Evolutionary conservation across 768 basidiomycete genomes (phyloP).

Genomic region (Boletus subcaerulescens): DNA sequence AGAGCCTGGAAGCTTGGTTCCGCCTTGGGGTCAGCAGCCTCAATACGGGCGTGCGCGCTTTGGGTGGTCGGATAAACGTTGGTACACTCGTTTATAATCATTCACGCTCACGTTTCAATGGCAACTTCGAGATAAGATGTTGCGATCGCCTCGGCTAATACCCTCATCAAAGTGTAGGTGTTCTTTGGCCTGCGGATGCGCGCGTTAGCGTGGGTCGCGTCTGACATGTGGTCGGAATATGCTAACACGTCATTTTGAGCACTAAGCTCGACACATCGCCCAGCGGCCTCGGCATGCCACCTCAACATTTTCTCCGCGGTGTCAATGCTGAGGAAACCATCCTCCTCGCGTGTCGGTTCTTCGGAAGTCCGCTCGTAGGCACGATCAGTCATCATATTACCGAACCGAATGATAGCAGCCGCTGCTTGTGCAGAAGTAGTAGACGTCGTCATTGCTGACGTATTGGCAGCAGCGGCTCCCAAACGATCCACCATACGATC

Average conservation of each 20-base stretch:
- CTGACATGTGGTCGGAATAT: background rate
- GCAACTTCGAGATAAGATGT: constrained; percentile 87
- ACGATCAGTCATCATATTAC: constrained; percentile 64
- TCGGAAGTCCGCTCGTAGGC: constrained; percentile 54
- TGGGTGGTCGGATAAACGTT: constrained; percentile 2
- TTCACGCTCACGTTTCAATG: constrained; percentile 78
- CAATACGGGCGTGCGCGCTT: constrained; percentile 71
- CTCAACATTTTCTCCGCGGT: constrained; percentile 88
- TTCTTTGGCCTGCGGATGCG: constrained; percentile 72
- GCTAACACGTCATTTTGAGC: constrained; percentile 80
- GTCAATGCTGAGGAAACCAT: constrained; percentile 74
- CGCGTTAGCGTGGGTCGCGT: constrained; percentile 2
- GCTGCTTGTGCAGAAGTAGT: constrained; percentile 82
- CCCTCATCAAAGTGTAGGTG: constrained; percentile 75
- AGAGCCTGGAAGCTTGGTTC: constrained; percentile 80
- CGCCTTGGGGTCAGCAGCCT: constrained; percentile 66
- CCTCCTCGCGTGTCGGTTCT: constrained; percentile 73
- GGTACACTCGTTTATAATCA: background rate
- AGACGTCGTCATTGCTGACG: constrained; percentile 53
- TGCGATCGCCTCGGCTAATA: constrained; percentile 84
- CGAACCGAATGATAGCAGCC: constrained; percentile 85
- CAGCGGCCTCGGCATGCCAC: constrained; percentile 98
- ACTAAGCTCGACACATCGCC: constrained; percentile 89
- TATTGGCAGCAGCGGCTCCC: constrained; percentile 68
- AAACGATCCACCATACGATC: constrained; percentile 89